Conservation (phyloP, 495 filamentous ascomycete species). For the Aspergillus sclerotiicarbonarius region DNA sequence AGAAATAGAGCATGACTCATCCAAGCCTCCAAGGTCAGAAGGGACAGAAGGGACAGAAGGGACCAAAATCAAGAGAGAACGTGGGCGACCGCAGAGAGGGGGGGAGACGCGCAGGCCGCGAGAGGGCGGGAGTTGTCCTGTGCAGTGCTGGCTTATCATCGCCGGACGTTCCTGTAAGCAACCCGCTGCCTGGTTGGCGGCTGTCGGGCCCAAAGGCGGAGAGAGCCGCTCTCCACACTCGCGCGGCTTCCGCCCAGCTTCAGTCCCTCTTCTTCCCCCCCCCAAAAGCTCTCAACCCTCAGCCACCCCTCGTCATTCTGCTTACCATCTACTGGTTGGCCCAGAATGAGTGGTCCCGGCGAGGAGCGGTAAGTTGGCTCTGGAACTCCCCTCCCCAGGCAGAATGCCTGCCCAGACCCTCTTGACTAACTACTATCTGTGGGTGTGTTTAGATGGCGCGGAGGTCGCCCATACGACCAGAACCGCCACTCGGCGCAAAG, state of each 20-base stretch:
- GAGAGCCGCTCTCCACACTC: neutral
- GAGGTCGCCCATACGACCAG: constrained; percentile 33
- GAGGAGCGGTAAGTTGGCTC: constrained; percentile 35
- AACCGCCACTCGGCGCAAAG: constrained; percentile 43
- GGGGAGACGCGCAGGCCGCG: neutral
- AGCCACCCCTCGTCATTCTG: neutral
- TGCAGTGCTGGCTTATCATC: no score
- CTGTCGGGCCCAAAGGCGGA: neutral
- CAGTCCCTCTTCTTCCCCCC: neutral
- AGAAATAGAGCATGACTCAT: constrained; percentile 17
- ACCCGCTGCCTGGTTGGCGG: no score
- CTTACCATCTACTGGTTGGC: neutral
- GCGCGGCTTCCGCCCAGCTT: neutral
- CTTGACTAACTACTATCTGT: neutral
- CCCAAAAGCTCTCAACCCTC: neutral
- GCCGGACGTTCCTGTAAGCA: no score
- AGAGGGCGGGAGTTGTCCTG: neutral
- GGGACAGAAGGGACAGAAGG: neutral
- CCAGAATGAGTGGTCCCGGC: constrained; percentile 36
- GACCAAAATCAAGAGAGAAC: neutral
- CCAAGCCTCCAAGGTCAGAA: neutral
- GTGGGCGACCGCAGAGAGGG: neutral
- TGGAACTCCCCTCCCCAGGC: neutral
- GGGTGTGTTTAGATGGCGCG: constrained; percentile 37
- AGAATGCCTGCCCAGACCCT: neutral